Conservation (phyloP, 352 stramenopile species). For the Globisporangium takayamanum region DNA sequence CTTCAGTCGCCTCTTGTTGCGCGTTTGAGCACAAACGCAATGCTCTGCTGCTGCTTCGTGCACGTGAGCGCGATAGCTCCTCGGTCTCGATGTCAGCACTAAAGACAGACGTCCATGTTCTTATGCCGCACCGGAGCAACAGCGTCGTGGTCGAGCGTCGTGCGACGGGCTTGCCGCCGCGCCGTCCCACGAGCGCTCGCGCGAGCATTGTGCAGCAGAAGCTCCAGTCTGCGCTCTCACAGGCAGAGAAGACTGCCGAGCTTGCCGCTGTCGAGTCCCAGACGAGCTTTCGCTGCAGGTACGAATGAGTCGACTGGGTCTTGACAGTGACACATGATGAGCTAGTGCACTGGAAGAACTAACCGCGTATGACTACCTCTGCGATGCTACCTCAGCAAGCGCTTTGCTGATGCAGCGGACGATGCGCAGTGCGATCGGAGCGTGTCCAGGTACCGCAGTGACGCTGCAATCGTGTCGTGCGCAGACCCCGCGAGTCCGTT, state of each 20-base stretch:
- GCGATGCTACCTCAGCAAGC: slow-evolving; percentile 2
- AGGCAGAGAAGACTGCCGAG: slow-evolving; percentile 39
- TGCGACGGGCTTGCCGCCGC: background rate
- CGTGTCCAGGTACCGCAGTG: slow-evolving; percentile 42
- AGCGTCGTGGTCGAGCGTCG: slow-evolving; percentile 3
- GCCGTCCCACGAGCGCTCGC: slow-evolving; percentile 11
- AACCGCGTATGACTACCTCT: background rate
- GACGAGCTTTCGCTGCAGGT: slow-evolving; percentile 16
- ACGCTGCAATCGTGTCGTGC: slow-evolving; percentile 60
- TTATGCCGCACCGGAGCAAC: background rate
- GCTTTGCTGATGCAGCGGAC: slow-evolving; percentile 9
- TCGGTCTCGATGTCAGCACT: slow-evolving; percentile 7
- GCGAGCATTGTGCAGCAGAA: slow-evolving; percentile 62
- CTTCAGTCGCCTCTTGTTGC: background rate
- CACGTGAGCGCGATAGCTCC: background rate
- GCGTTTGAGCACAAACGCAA: too few species aligned
- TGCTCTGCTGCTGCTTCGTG: too few species aligned
- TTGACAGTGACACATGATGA: background rate
- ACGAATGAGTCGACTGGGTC: background rate
- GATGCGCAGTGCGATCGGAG: slow-evolving; percentile 18
- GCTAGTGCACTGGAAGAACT: background rate
- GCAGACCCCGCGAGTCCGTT: slow-evolving; percentile 38
- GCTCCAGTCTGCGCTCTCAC: slow-evolving; percentile 47
- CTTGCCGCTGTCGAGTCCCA: slow-evolving; percentile 16
- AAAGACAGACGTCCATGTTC: slow-evolving; percentile 7